These are phyloP conservation scores for Colletotrichum agaves DNA, from an alignment of 2,329 filamentous ascomycete genomes.

Conservation along the genomic window DNA sequence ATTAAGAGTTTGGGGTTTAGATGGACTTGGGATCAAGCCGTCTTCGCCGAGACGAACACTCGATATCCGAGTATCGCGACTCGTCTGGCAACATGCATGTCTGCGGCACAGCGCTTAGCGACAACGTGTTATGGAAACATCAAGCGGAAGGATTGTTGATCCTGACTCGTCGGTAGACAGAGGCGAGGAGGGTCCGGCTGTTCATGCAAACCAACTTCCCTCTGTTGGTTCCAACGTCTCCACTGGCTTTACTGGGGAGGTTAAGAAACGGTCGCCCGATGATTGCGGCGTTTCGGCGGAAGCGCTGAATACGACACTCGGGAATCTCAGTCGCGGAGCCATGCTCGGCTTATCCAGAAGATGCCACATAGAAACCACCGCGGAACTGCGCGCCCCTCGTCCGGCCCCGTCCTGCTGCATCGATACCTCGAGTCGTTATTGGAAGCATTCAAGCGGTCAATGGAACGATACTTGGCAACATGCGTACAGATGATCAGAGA, in stretches of 20 bases:
- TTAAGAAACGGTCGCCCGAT: constrained; percentile 13
- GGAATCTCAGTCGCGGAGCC: background rate
- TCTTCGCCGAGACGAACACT: too few species aligned
- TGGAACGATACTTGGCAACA: background rate
- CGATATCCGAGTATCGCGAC: too few species aligned
- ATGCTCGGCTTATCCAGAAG: background rate
- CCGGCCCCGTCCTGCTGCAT: background rate
- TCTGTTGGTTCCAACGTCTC: background rate
- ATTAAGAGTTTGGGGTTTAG: too few species aligned
- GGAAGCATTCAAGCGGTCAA: constrained; percentile 1
- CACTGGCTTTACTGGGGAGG: constrained; percentile 23
- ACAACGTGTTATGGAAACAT: constrained; percentile 22
- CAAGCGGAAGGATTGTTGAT: constrained; percentile 28
- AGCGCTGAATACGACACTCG: background rate
- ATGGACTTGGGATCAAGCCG: too few species aligned
- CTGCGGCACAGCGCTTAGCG: constrained; percentile 25
- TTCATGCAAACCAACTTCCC: constrained; percentile 27
- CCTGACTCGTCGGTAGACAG: constrained; percentile 33
- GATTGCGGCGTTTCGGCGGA: background rate
- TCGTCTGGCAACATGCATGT: too few species aligned
- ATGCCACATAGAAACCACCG: background rate
- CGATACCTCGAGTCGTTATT: background rate
- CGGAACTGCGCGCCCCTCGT: background rate
- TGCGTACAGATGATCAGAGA: constrained; percentile 1
- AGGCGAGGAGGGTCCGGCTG: constrained; percentile 18